A percentile compares a stretch with the other conserved stretches of the same genome.
Evolutionary conservation across 495 filamentous ascomycete species (phyloP).

Genomic region (Trichoderma erinaceum): DNA sequence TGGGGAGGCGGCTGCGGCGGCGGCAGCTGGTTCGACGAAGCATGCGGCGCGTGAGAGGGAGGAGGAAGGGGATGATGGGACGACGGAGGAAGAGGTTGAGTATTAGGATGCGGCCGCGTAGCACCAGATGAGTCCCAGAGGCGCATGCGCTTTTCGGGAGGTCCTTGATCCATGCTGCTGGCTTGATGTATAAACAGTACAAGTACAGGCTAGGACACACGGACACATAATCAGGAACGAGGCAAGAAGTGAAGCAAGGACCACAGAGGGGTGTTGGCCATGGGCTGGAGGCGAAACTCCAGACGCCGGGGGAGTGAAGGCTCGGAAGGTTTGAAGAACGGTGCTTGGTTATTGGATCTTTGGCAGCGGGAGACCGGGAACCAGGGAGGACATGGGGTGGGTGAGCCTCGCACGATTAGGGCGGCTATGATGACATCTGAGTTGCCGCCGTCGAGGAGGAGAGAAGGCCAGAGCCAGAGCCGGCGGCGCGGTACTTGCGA

Average conservation of each 20-base stretch:
- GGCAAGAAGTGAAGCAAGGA: slow-evolving; percentile 35
- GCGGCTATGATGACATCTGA: slow-evolving; percentile 13
- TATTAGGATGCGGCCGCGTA: slow-evolving; percentile 34
- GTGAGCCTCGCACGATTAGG: slow-evolving; percentile 13
- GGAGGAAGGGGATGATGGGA: slow-evolving; percentile 14
- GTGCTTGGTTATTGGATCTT: slow-evolving; percentile 13
- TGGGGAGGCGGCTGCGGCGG: slow-evolving; percentile 11
- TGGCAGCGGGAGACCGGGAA: slow-evolving; percentile 14
- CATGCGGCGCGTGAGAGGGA: slow-evolving; percentile 10
- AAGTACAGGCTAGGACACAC: slow-evolving; percentile 24
- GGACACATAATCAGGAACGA: slow-evolving; percentile 25
- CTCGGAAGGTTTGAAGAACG: slow-evolving; percentile 1
- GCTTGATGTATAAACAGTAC: slow-evolving; percentile 20
- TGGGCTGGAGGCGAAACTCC: slow-evolving; percentile 20
- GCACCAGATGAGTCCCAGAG: slow-evolving; percentile 40
- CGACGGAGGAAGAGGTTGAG: slow-evolving; percentile 32
- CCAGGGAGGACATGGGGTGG: slow-evolving; percentile 12
- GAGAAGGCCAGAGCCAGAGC: not conserved
- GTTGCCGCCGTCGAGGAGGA: slow-evolving; percentile 4
- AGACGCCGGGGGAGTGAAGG: slow-evolving; percentile 13
- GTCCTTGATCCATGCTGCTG: slow-evolving; percentile 46
- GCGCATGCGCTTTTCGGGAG: slow-evolving; percentile 46
- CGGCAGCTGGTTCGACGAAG: slow-evolving; percentile 5
- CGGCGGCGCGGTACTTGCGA: not conserved
- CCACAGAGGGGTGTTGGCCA: slow-evolving; percentile 35